A percentile compares a stretch with the other conserved stretches of the same genome.
These are phyloP conservation scores for Lanmaoa pseudosensibilis DNA, from an alignment of 768 basidiomycete genomes.

Conservation along the genomic window DNA sequence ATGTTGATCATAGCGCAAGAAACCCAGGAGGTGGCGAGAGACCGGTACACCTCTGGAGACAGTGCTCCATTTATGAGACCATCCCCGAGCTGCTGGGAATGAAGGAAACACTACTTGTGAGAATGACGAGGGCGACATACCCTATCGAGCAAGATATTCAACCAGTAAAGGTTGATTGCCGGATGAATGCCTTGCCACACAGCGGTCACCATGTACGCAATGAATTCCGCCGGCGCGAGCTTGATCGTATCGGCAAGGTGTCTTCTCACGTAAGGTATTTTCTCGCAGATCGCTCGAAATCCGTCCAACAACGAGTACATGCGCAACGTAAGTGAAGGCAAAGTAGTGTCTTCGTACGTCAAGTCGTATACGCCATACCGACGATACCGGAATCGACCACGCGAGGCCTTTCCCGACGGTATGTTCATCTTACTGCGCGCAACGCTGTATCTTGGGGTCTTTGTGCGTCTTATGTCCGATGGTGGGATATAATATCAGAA, in stretches of 20 bases:
- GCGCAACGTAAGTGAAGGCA: neutral
- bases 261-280: conserved; percentile 1
- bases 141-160: conserved; percentile 32
- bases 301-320: conserved; percentile 1
- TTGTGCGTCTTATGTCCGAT: neutral
- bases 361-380: conserved; percentile 25
- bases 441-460: neutral
- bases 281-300: neutral
- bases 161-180: conserved; percentile 37
- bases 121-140: conserved; percentile 6
- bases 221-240: conserved; percentile 22
- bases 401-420: neutral
- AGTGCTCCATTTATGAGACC: neutral
- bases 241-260: conserved; percentile 17
- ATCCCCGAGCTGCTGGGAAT: conserved; percentile 16
- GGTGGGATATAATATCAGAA: neutral
- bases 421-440: neutral
- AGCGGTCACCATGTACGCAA: conserved; percentile 27
- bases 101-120: neutral
- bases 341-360: conserved; percentile 17
- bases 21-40: conserved; percentile 32
- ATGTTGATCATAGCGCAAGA: conserved; percentile 25
- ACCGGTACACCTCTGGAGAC: conserved; percentile 7
- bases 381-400: conserved; percentile 9
- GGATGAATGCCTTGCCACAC: conserved; percentile 35